phyloP scores from a whole-genome alignment of 306 rosid genomes.

The Echinosophora koreensis region DNA sequence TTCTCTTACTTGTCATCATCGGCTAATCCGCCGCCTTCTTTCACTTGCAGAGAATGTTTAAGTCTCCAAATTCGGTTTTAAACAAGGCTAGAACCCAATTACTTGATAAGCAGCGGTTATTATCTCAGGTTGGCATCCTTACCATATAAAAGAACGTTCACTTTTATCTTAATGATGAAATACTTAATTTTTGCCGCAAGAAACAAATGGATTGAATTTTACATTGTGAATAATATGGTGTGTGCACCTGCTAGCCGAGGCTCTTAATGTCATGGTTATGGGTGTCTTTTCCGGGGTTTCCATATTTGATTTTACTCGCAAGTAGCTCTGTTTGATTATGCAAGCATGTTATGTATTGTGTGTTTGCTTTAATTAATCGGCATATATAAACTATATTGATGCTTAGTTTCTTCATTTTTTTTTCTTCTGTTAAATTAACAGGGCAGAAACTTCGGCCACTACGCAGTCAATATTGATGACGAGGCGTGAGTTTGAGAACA shows the following conservation, averaged over 20 bases:
- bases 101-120: slow-evolving; percentile 82
- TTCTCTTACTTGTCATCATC: background rate
- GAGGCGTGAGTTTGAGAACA: slow-evolving; percentile 43
- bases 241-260: background rate
- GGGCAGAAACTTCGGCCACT: slow-evolving; percentile 85
- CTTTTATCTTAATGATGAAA: background rate
- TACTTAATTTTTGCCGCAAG: background rate
- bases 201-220: background rate
- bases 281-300: background rate
- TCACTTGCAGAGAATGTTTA: slow-evolving; percentile 74
- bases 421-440: slow-evolving; percentile 44
- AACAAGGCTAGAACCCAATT: slow-evolving; percentile 91
- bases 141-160: background rate
- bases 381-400: background rate
- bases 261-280: background rate
- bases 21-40: slow-evolving; percentile 1
- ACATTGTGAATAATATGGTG: background rate
- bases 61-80: slow-evolving; percentile 83
- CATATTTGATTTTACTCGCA: background rate
- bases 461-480: slow-evolving; percentile 63
- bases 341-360: background rate
- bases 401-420: background rate
- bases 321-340: background rate
- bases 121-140: slow-evolving; percentile 70
- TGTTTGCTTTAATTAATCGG: background rate